A percentile compares a stretch with the other conserved stretches of the same genome.
These are phyloP conservation scores for Plectosphaerella plurivora DNA, from an alignment of 2,329 filamentous ascomycete genomes.

Conservation along the genomic window DNA sequence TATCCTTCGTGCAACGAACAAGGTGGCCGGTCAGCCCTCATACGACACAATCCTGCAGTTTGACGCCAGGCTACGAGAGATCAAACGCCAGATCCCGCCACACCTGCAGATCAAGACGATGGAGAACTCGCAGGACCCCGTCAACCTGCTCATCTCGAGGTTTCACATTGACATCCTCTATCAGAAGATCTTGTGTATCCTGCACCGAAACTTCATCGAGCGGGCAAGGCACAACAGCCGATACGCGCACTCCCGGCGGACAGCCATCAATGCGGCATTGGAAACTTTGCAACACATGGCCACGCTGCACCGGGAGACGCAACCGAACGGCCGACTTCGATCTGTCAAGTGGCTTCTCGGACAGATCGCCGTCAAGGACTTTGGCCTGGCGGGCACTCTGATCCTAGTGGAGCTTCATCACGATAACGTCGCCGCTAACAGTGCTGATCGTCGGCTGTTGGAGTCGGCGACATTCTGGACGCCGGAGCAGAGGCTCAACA, in stretches of 20 bases:
- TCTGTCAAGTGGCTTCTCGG: conserved; percentile 75
- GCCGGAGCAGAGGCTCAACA: conserved; percentile 60
- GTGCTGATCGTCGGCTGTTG: conserved; percentile 30
- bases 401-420: conserved; percentile 79
- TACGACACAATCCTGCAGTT: conserved; percentile 64
- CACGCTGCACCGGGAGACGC: conserved; percentile 70
- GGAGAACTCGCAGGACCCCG: conserved; percentile 72
- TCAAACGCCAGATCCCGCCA: conserved; percentile 67
- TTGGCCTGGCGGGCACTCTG: conserved; percentile 80
- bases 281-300: conserved; percentile 74
- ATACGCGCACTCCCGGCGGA: conserved; percentile 78
- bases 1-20: conserved; percentile 62
- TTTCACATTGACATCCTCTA: conserved; percentile 82
- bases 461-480: conserved; percentile 53
- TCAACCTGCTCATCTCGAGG: conserved; percentile 80
- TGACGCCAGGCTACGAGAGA: conserved; percentile 56
- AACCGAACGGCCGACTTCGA: conserved; percentile 65
- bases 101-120: conserved; percentile 73
- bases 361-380: conserved; percentile 78
- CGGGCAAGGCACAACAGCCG: conserved; percentile 72
- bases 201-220: conserved; percentile 85
- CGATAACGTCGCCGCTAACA: conserved; percentile 45
- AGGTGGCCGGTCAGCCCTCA: conserved; percentile 48
- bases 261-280: conserved; percentile 82
- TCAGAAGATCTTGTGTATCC: conserved; percentile 81